Evolutionary conservation across 129 eudicot genomes (phyloP), one percentile per base, ranked within the genome.

Genomic region (Arctium minus): DNA sequence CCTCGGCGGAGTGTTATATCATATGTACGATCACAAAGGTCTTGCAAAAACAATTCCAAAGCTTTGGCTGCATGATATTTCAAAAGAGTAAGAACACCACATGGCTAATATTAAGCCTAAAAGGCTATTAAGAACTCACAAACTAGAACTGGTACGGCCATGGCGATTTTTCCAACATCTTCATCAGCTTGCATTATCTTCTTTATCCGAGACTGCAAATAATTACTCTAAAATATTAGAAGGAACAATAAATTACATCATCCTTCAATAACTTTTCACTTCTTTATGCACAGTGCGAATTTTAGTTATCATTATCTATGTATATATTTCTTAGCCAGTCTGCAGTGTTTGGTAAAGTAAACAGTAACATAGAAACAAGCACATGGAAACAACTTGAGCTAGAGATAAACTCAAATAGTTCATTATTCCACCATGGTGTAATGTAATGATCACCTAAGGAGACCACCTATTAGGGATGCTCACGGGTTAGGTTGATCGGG

Each of bases 101-200:
- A 72, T 22, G 42, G 30, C 10, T 36, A 36, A 48, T 35, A 10
- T 18, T 4, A 65, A 48, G 70, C 37, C n/a, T 62, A 40, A 48
- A 65, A 65, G 33, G 65, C 65, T 12, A 79, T 35, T 37, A 74
- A 82, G 40, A 64, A 92, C 98, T 82, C 75, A 92, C 98, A 94
- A 29, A 94, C 98, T 88, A 94, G 80, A 88, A 94, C 93, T 15
- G 98, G 98, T 29, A 94, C 98, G 9, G 97, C 98, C 94, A 92
- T 87, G 74, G 98, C 98, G 74, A 93, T 93, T 88, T 93, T 93
- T 79, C 98, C 98, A 4, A 93, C 94, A 67, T 93, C 98, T 85
- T 93, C 98, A 83, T 93, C 97, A 64, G 98, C 94, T 88, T 93
- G 98, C 98, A 94, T 94, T 10, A 94, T 94, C 75, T 94, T 94